phyloP scores from a whole-genome alignment of 2,329 filamentous ascomycete species.

The Kalmusia sp. region DNA sequence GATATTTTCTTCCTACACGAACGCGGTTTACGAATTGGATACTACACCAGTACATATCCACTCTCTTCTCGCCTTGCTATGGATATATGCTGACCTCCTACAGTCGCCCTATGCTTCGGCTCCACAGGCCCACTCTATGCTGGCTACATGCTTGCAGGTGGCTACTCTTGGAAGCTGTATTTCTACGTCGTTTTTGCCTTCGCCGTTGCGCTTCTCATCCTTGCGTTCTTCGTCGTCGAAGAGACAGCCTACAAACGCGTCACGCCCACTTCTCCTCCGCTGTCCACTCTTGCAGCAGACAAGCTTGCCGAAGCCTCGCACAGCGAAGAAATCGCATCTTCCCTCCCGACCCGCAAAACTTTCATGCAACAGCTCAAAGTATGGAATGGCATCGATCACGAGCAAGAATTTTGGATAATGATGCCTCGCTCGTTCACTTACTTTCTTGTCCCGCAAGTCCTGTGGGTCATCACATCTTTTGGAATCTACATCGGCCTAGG shows the following conservation, averaged over 20 bases:
- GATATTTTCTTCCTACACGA: constrained; percentile 58
- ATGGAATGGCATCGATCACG: constrained; percentile 42
- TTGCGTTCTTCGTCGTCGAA: constrained; percentile 65
- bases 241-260: constrained; percentile 61
- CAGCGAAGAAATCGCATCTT: constrained; percentile 27
- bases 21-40: constrained; percentile 60
- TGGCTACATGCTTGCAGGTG: constrained; percentile 66
- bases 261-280: constrained; percentile 1
- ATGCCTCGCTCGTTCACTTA: constrained; percentile 44
- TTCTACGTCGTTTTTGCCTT: constrained; percentile 69
- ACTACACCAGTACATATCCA: constrained; percentile 55
- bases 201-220: constrained; percentile 50
- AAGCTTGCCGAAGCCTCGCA: constrained; percentile 25
- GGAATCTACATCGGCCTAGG: constrained; percentile 49
- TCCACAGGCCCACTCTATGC: constrained; percentile 64
- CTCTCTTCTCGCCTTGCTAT: constrained; percentile 4
- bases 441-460: constrained; percentile 45
- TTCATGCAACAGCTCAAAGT: constrained; percentile 40
- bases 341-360: constrained; percentile 32
- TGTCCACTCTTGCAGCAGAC: constrained; percentile 11
- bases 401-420: constrained; percentile 45
- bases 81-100: constrained; percentile 17
- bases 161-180: constrained; percentile 66
- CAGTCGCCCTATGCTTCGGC: constrained; percentile 62
- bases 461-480: constrained; percentile 48